Conservation (phyloP, 2,329 filamentous ascomycete species). For the Mycosphaerella sp. region DNA sequence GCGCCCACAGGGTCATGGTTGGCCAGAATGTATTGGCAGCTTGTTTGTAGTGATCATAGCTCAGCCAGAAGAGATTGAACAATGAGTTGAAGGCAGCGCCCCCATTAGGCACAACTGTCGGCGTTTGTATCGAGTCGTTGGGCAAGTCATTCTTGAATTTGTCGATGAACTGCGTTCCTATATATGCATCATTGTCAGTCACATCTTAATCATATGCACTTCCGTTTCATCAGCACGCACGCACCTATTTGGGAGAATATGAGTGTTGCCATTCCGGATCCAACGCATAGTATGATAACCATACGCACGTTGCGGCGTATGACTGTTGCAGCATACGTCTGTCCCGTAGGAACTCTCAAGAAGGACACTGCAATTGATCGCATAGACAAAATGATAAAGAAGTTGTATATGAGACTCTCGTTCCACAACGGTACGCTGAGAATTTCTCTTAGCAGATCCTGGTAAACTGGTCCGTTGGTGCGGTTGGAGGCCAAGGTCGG, state of each 20-base stretch:
- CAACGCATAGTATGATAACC: constrained; percentile 38
- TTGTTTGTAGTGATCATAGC: constrained; percentile 35
- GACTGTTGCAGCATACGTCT: constrained; percentile 36
- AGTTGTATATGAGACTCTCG: constrained; percentile 41
- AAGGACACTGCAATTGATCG: constrained; percentile 41
- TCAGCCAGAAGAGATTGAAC: constrained; percentile 44
- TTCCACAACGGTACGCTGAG: constrained; percentile 45
- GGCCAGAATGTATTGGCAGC: constrained; percentile 41
- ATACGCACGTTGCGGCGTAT: constrained; percentile 41
- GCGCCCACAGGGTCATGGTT: constrained; percentile 42
- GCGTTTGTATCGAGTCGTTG: constrained; percentile 34
- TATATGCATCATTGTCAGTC: no score
- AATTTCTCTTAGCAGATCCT: constrained; percentile 40
- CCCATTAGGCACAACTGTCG: constrained; percentile 34
- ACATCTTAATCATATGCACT: no score
- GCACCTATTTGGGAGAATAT: constrained; percentile 33
- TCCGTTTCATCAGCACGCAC: no score
- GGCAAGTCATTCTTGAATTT: constrained; percentile 35
- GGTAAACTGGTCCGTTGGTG: constrained; percentile 35
- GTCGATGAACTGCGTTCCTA: constrained; percentile 29
- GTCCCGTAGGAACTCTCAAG: constrained; percentile 33
- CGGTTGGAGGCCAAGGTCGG: constrained; percentile 39
- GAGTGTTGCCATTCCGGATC: constrained; percentile 37
- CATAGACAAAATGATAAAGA: constrained; percentile 43
- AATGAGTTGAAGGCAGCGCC: constrained; percentile 43